Evolutionary conservation across 495 filamentous ascomycete species (phyloP), one percentile per base, ranked within the genome.

Genomic region (Polyplosphaeria fusca): DNA sequence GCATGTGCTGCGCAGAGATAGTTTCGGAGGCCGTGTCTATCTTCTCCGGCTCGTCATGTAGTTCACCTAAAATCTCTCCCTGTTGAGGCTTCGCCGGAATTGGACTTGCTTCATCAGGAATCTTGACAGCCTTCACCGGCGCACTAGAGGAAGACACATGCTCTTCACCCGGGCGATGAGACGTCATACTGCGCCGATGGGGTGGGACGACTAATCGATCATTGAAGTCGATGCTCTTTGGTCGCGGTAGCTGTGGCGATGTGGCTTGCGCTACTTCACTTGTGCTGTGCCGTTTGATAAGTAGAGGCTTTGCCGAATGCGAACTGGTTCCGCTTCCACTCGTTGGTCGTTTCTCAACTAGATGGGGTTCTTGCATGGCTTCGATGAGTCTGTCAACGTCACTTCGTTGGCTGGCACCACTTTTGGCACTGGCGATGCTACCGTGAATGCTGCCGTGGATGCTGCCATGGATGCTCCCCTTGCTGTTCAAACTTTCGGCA

Each of bases 371-470:
- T 57, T 85, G 81, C 16, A 91, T 87, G 1, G 85, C 87, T 52
- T 85, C 85, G 43, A 90, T 90, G 2, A 91, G 73, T 22, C 86
- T 69, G 60, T 91, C 86, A 0, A 86, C 85, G 30, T 89, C 86
- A 59, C 86, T 89, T 66, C 74, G 78, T 11, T 65, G 71, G 58
- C 86, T 89, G 65, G 73, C 77, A 9, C 64, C 70, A 58, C 84
- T 87, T 47, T 67, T 79, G 28, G 64, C 71, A 60, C 81, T 82
- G 45, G 81, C 68, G 13, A 65, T 74, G 59, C 82, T 87, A 7
- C 30, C 42, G 68, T 76, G 20, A 79, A 67, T 62, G 82, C 85
- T 14, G 69, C 68, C 5, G 76, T 46, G 37, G 70, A 58, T 26
- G 74, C 70, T 12, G 50, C 76, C 79, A 20, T 57, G 47, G 18